Conservation (phyloP, 139 green algal genomes). For the Picochlorum sp. region DNA sequence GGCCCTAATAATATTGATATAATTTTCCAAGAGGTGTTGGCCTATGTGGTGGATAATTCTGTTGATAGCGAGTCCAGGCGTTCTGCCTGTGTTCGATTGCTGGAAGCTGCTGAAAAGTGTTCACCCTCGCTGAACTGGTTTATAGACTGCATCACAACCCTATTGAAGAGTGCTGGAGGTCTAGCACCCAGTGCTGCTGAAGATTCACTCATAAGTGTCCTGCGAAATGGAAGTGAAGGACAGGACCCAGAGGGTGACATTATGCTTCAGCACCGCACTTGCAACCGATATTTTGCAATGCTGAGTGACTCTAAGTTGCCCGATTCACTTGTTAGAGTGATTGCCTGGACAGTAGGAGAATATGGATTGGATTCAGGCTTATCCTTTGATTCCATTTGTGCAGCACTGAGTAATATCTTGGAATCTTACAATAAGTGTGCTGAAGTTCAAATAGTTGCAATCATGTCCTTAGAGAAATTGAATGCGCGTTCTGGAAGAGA, state of each 20-base stretch:
- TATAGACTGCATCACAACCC: constrained; percentile 70
- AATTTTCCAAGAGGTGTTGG: constrained; percentile 86
- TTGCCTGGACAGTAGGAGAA: constrained; percentile 81
- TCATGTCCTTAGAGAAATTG: constrained; percentile 59
- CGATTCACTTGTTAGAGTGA: constrained; percentile 50
- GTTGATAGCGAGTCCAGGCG: constrained; percentile 43
- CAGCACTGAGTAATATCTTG: constrained; percentile 37
- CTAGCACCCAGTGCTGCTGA: constrained; percentile 3
- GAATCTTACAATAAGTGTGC: constrained; percentile 22
- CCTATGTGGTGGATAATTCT: constrained; percentile 48
- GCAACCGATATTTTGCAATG: constrained; percentile 49
- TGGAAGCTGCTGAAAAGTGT: constrained; percentile 71
- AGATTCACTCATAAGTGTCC: constrained; percentile 73
- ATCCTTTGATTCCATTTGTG: constrained; percentile 21
- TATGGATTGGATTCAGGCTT: constrained; percentile 51
- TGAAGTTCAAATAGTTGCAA: neutral
- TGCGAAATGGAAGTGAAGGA: constrained; percentile 70
- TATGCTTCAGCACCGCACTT: constrained; percentile 33
- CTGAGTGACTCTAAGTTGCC: constrained; percentile 57
- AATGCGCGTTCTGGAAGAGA: constrained; percentile 16
- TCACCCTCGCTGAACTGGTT: constrained; percentile 85
- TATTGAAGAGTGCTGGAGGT: constrained; percentile 15
- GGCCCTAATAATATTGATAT: constrained; percentile 84
- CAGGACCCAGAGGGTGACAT: constrained; percentile 25
- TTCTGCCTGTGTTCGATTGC: constrained; percentile 33